Percentiles rank a stretch among this genome's conserved stretches.
phyloP scores from a whole-genome alignment of 2,329 filamentous ascomycete species.

The Endoconidiophora polonica region DNA sequence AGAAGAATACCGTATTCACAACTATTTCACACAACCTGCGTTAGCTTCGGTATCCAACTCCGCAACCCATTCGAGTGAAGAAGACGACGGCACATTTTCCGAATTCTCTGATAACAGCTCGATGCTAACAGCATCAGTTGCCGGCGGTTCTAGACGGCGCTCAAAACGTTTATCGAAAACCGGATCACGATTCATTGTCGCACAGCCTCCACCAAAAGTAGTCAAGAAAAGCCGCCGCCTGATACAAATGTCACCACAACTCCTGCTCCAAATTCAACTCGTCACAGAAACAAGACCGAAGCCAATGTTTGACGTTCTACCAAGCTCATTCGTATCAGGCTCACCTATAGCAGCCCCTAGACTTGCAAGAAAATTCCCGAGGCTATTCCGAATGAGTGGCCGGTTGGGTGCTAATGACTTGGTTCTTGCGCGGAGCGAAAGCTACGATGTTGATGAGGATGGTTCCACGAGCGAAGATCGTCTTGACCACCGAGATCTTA shows the following conservation, averaged over 20 bases:
- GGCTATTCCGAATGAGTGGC: conserved; percentile 45
- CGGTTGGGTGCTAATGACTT: conserved; percentile 52
- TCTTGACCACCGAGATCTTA: conserved; percentile 32
- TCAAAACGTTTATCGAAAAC: conserved; percentile 12
- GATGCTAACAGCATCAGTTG: conserved; percentile 18
- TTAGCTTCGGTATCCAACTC: conserved; percentile 3
- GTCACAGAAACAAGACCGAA: conserved; percentile 44
- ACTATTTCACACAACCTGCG: conserved; percentile 5
- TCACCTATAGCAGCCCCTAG: conserved; percentile 38
- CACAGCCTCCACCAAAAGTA: conserved; percentile 46
- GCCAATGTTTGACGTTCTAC: conserved; percentile 58
- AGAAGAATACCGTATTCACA: conserved; percentile 10
- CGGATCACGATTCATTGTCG: conserved; percentile 49
- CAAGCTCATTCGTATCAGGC: conserved; percentile 41
- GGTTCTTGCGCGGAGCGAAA: conserved; percentile 52
- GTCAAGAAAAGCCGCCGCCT: conserved; percentile 47
- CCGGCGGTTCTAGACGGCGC: conserved; percentile 13
- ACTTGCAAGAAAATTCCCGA: conserved; percentile 43
- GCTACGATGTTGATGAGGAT: conserved; percentile 39
- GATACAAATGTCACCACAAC: conserved; percentile 47
- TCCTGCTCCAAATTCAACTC: conserved; percentile 56
- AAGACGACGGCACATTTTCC: conserved; percentile 25
- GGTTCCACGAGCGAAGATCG: conserved; percentile 30
- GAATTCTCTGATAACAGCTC: conserved; percentile 30
- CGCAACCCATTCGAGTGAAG: conserved; percentile 26